These are phyloP conservation scores for Zopfia rhizophila DNA, from an alignment of 2,329 filamentous ascomycete species.

Conservation along the genomic window DNA sequence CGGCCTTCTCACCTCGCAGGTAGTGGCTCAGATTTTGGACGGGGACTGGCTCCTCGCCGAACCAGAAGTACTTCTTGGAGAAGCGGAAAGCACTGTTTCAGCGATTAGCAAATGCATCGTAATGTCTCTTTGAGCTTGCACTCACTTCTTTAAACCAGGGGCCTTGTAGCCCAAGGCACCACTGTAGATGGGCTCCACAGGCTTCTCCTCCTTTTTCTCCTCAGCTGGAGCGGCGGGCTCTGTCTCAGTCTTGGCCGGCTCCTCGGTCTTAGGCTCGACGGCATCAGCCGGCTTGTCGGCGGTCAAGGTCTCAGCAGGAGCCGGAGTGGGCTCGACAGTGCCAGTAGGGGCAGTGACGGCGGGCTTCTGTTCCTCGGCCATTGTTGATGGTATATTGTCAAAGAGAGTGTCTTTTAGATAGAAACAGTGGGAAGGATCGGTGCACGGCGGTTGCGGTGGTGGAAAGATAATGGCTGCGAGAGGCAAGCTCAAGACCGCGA, in stretches of 20 bases:
- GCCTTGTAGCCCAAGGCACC: constrained; percentile 91
- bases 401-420: not conserved
- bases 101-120: constrained; percentile 20
- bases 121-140: constrained; percentile 16
- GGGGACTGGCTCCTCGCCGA: constrained; percentile 74
- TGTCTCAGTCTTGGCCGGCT: constrained; percentile 47
- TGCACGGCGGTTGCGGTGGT: constrained; percentile 6
- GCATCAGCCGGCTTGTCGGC: constrained; percentile 53
- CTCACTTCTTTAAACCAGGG: constrained; percentile 89
- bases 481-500: constrained; percentile 36
- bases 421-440: not conserved
- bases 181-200: constrained; percentile 77
- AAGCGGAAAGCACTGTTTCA: constrained; percentile 81
- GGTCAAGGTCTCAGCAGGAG: constrained; percentile 45
- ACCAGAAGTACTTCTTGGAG: constrained; percentile 88
- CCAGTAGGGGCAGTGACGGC: constrained; percentile 59
- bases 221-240: constrained; percentile 40
- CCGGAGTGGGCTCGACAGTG: constrained; percentile 47
- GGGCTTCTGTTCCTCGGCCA: constrained; percentile 80
- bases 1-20: constrained; percentile 88
- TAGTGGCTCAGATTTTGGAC: constrained; percentile 79
- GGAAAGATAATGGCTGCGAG: constrained; percentile 19
- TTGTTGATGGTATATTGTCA: constrained; percentile 48
- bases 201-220: constrained; percentile 59
- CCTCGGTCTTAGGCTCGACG: constrained; percentile 54